These are phyloP conservation scores for Aureobasidium sp. DNA, from an alignment of 2,329 filamentous ascomycete species.

Conservation along the genomic window DNA sequence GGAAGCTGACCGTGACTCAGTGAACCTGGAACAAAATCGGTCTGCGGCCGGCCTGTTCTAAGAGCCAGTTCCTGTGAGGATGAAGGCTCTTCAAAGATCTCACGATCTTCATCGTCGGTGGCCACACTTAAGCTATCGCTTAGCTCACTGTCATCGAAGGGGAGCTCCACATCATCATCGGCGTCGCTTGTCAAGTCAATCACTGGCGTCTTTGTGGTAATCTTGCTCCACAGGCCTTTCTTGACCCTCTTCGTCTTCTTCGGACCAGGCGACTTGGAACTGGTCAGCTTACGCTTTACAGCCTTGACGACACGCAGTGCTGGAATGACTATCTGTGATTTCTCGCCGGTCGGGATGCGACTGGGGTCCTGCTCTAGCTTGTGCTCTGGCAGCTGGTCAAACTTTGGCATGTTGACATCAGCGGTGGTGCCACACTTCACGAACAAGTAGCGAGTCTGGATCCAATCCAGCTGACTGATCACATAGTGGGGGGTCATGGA, in stretches of 20 bases:
- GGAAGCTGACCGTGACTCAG: conserved; percentile 56
- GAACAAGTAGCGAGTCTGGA: conserved; percentile 81
- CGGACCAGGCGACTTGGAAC: not conserved
- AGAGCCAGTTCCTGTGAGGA: conserved; percentile 12
- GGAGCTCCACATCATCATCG: conserved; percentile 1
- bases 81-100: conserved; percentile 26
- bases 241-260: conserved; percentile 19
- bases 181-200: conserved; percentile 31
- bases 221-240: conserved; percentile 22
- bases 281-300: conserved; percentile 15
- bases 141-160: conserved; percentile 18
- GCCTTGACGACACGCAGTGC: conserved; percentile 44
- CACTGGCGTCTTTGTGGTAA: conserved; percentile 23
- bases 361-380: conserved; percentile 32
- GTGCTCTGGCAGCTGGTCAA: conserved; percentile 14
- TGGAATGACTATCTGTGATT: conserved; percentile 41
- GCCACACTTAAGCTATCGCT: conserved; percentile 40
- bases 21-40: conserved; percentile 59
- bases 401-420: conserved; percentile 14
- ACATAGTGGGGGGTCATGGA: conserved; percentile 56
- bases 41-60: conserved; percentile 25
- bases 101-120: conserved; percentile 42
- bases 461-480: conserved; percentile 71
- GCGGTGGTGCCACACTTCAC: conserved; percentile 34
- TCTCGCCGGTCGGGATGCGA: conserved; percentile 33